A percentile compares a stretch with the other conserved stretches of the same genome.
phyloP scores from a whole-genome alignment of 2,329 filamentous ascomycete species.

The Cordyceps tenuipes region DNA sequence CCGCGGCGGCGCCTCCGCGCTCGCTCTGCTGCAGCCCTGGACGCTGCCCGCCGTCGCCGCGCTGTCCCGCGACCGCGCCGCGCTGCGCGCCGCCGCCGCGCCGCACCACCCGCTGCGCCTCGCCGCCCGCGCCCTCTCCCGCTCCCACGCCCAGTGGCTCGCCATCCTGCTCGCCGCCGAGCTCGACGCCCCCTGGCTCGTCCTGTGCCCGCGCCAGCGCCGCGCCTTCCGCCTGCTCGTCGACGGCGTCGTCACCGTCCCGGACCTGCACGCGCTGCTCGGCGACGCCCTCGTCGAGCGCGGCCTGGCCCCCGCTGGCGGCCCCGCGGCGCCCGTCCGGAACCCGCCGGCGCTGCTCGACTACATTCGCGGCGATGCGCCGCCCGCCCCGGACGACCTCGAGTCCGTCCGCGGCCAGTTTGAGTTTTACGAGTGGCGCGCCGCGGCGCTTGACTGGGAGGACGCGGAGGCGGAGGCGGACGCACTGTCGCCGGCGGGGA shows the following conservation, averaged over 20 bases:
- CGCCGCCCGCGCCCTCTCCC: too few species aligned
- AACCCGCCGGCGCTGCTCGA: neutral
- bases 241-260: slow-evolving; percentile 9
- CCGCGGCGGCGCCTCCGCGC: slow-evolving; percentile 4
- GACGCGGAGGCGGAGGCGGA: neutral
- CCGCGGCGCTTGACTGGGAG: slow-evolving; percentile 1
- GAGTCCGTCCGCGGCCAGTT: slow-evolving; percentile 2
- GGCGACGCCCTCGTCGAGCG: neutral
- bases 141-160: slow-evolving; percentile 9
- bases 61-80: too few species aligned
- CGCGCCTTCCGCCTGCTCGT: slow-evolving; percentile 3
- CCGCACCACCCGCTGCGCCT: too few species aligned
- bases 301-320: neutral
- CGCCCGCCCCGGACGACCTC: neutral
- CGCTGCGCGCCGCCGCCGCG: too few species aligned
- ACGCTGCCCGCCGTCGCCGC: slow-evolving; percentile 5
- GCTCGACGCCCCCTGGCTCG: slow-evolving; percentile 2
- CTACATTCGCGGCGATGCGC: neutral
- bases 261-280: slow-evolving; percentile 8
- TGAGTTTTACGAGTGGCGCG: slow-evolving; percentile 9
- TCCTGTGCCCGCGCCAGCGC: neutral
- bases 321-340: too few species aligned
- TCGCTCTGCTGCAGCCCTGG: slow-evolving; percentile 6
- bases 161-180: slow-evolving; percentile 1
- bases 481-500: neutral